Conservation (phyloP, 139 green algal genomes). For the Chara braunii region DNA sequence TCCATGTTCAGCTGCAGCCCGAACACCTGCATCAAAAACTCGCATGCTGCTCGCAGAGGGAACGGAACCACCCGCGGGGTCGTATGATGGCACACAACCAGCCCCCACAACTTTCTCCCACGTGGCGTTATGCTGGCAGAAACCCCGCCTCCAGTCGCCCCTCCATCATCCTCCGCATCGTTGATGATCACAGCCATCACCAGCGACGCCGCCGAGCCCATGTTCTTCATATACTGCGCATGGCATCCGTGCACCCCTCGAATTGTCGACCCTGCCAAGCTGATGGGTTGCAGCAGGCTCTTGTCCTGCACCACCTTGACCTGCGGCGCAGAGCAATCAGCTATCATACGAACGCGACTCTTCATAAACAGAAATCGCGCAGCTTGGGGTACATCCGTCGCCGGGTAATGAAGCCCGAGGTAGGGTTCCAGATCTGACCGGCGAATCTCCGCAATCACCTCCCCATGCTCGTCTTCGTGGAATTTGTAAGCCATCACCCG, state of each 20-base stretch:
- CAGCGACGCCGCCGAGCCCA: conserved; percentile 41
- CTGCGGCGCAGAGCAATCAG: conserved; percentile 29
- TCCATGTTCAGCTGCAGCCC: conserved; percentile 43
- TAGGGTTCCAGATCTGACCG: conserved; percentile 30
- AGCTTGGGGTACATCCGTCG: conserved; percentile 43
- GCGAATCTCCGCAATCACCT: conserved; percentile 40
- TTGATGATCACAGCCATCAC: conserved; percentile 46
- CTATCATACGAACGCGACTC: conserved; percentile 43
- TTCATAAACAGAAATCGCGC: conserved; percentile 42
- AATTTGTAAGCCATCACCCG: conserved; percentile 48
- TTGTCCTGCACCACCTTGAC: conserved; percentile 21
- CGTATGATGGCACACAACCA: conserved; percentile 41
- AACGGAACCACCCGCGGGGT: conserved; percentile 35
- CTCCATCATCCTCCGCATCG: conserved; percentile 29
- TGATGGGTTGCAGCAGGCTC: conserved; percentile 30
- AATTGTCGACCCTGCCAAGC: conserved; percentile 20
- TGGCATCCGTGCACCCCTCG: conserved; percentile 40
- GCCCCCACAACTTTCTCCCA: conserved; percentile 39
- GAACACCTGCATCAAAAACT: conserved; percentile 44
- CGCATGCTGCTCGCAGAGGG: conserved; percentile 38
- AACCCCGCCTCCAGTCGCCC: neutral
- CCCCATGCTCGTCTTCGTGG: conserved; percentile 44
- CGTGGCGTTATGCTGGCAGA: neutral
- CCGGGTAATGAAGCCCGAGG: conserved; percentile 46
- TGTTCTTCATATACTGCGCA: conserved; percentile 45